Conservation (phyloP, 2,329 filamentous ascomycete genomes). For the Erysiphe neolycopersici region DNA sequence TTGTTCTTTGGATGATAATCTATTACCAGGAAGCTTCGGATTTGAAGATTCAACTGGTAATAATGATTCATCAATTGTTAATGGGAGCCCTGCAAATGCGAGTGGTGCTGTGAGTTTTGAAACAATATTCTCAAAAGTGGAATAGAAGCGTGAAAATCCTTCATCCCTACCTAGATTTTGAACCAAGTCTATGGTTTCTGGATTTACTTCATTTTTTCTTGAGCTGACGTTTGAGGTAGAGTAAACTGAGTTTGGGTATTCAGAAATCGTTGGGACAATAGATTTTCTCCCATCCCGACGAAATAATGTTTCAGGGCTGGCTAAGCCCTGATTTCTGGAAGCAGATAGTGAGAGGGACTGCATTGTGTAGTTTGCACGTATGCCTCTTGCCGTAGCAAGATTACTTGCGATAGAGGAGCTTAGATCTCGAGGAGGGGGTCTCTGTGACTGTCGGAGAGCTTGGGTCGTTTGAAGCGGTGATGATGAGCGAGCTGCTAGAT, state of each 20-base stretch:
- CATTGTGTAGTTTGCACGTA: constrained; percentile 34
- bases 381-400: constrained; percentile 61
- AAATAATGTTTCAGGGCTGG: constrained; percentile 33
- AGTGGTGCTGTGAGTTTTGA: constrained; percentile 72
- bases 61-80: constrained; percentile 26
- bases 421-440: constrained; percentile 34
- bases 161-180: constrained; percentile 26
- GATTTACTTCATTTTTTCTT: constrained; percentile 14
- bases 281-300: constrained; percentile 22
- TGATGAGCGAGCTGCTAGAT: constrained; percentile 9
- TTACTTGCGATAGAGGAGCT: constrained; percentile 73
- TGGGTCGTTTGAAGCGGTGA: constrained; percentile 9
- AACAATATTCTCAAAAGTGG: constrained; percentile 66
- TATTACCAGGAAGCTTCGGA: constrained; percentile 14
- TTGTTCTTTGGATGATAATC: constrained; percentile 9
- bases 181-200: constrained; percentile 9
- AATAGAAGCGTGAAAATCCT: constrained; percentile 77
- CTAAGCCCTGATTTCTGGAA: constrained; percentile 46
- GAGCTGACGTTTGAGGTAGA: constrained; percentile 22
- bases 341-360: constrained; percentile 46
- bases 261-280: constrained; percentile 26
- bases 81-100: constrained; percentile 73
- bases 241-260: constrained; percentile 10
- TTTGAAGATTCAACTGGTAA: constrained; percentile 11
- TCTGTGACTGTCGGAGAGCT: constrained; percentile 9